Percentiles rank a stretch among this genome's conserved stretches.
Conservation (phyloP, 129 eudicot species). For the Dittrichia graveolens region DNA sequence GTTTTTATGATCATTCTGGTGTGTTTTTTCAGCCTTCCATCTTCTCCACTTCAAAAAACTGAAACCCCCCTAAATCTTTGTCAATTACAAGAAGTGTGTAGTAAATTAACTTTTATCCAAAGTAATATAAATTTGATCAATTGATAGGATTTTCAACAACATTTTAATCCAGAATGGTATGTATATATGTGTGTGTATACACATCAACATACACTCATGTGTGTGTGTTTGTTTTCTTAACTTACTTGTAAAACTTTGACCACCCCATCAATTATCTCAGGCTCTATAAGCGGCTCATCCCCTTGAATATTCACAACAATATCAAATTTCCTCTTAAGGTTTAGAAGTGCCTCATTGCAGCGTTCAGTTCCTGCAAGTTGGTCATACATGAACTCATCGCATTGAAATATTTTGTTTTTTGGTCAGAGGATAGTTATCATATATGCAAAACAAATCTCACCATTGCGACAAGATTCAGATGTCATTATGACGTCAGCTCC, state of each 20-base stretch:
- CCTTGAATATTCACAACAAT: conserved; percentile 86
- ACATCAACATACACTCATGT: too few species aligned
- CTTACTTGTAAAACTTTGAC: conserved; percentile 73
- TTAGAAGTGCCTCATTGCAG: conserved; percentile 71
- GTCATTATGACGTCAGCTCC: conserved; percentile 96
- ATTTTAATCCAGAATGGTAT: conserved; percentile 1
- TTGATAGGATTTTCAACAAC: not conserved
- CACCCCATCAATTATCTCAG: conserved; percentile 80
- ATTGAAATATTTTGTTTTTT: not conserved
- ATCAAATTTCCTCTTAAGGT: conserved; percentile 56
- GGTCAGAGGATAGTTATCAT: not conserved
- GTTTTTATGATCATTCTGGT: too few species aligned
- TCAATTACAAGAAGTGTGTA: too few species aligned
- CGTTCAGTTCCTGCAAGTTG: conserved; percentile 65
- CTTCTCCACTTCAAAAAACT: too few species aligned
- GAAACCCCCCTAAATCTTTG: too few species aligned
- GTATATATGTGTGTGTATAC: too few species aligned
- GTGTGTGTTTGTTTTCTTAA: not conserved
- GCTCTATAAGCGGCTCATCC: conserved; percentile 87
- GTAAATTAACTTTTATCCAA: too few species aligned
- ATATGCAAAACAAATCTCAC: conserved; percentile 29
- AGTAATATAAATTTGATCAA: too few species aligned
- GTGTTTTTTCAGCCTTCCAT: too few species aligned
- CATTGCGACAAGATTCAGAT: conserved; percentile 82
- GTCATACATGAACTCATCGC: conserved; percentile 9